Base-by-base conservation (phyloP, 495 filamentous ascomycete species). In the Aspergillus asperescens region DNA sequence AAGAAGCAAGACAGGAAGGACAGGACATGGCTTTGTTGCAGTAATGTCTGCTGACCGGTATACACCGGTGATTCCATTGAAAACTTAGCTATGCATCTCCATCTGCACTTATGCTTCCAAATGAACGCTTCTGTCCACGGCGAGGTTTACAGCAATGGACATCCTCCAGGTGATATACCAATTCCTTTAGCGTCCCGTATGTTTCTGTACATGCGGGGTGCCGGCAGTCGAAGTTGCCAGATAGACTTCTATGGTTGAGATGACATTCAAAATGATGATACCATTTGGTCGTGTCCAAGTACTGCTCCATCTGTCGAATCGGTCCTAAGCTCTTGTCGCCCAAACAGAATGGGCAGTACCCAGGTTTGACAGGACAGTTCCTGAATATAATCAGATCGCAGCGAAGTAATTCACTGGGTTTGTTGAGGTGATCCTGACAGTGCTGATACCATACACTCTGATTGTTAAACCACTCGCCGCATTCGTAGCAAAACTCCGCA, bases 401-500 rank as follows among this genome's bases (percentile, higher is more conserved):
- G 9, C 48, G 23, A 29, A 50, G 32, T 12, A 50, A 23, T 8
- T 50, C 12, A 27, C 28, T 13, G 18, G 34, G 34, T 27, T 50
- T 7, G 16, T 27, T 12, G n/a, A 50, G 48, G 29, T 50, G 34
- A 4, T 50, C 48, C 25, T 41, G 5, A 15, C 48, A 39, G 23
- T 50, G 48, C 32, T 16, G 7, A 35, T 40, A 16, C 55, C 38
- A 58, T 13, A 46, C 39, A 38, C n/a, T 45, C 25, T 15, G n/a
- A 22, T 46, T 24, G 22, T 49, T 54, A 49, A 49, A 54, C 55
- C 50, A 58, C 12, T 18, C 7, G 18, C 53, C 50, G 32, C 55
- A 58, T 40, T 58, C 50, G 29, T 45, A 50, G 29, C 50, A 57
- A 12, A 58, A 39, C 48, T 58, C 29, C 5, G 55, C 24, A 32